phyloP scores from a whole-genome alignment of 108 stramenopile species.

The Cyclotella choctawhatcheeana region DNA sequence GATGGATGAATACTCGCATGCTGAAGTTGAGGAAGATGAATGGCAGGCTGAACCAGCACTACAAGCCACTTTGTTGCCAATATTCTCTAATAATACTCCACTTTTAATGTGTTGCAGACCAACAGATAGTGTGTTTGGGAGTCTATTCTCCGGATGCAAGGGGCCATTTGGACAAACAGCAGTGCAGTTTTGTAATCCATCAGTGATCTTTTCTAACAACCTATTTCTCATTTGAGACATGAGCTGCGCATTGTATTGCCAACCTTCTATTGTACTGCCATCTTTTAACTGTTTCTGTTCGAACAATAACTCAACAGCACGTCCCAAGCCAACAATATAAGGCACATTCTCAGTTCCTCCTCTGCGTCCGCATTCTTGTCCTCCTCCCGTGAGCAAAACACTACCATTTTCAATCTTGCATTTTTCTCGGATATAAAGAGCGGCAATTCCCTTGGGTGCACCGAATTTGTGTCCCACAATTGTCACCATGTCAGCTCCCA shows the following conservation, averaged over 20 bases:
- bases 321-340: slow-evolving; percentile 90
- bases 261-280: slow-evolving; percentile 26
- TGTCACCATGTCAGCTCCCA: slow-evolving; percentile 91
- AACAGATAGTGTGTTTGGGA: slow-evolving; percentile 96
- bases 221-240: slow-evolving; percentile 73
- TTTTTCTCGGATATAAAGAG: slow-evolving; percentile 83
- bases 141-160: slow-evolving; percentile 51
- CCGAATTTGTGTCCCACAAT: slow-evolving; percentile 98
- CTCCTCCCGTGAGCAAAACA: slow-evolving; percentile 74
- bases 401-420: slow-evolving; percentile 59
- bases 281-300: slow-evolving; percentile 1
- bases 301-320: slow-evolving; percentile 66
- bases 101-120: slow-evolving; percentile 72
- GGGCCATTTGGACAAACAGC: slow-evolving; percentile 84
- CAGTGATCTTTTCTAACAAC: slow-evolving; percentile 58
- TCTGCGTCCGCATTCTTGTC: slow-evolving; percentile 87
- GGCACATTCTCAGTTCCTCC: slow-evolving; percentile 97
- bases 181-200: slow-evolving; percentile 42
- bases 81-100: slow-evolving; percentile 56
- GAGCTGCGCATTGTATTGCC: slow-evolving; percentile 51
- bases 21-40: slow-evolving; percentile 51
- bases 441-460: slow-evolving; percentile 96
- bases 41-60: slow-evolving; percentile 95
- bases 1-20: slow-evolving; percentile 64
- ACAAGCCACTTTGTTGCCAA: slow-evolving; percentile 82